phyloP scores from a whole-genome alignment of 371 early-diverging fungal species.

The Circinella umbellata region DNA sequence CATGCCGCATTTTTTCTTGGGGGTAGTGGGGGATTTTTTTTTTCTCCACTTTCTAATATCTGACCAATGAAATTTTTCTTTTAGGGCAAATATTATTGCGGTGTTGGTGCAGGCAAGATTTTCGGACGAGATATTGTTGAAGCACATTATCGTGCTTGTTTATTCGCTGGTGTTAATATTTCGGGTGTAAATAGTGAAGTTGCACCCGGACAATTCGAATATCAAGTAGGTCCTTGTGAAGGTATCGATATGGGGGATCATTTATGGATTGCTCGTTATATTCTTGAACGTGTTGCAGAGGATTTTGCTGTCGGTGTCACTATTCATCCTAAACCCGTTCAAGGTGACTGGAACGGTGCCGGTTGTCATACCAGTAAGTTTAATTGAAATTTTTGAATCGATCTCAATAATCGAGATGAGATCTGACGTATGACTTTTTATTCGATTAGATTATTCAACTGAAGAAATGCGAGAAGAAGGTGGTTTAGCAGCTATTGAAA shows the following conservation, averaged over 20 bases:
- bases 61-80: constrained; percentile 22
- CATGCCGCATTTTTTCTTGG: too few species aligned
- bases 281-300: constrained; percentile 62
- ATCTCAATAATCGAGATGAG: too few species aligned
- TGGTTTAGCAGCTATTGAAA: constrained; percentile 60
- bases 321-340: constrained; percentile 59
- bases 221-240: constrained; percentile 65
- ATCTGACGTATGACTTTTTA: neutral
- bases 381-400: too few species aligned
- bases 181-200: constrained; percentile 64
- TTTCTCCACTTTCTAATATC: constrained; percentile 19
- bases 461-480: constrained; percentile 63
- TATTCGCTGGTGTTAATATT: constrained; percentile 62
- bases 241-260: constrained; percentile 63
- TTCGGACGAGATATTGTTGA: constrained; percentile 66
- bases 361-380: constrained; percentile 48
- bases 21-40: neutral
- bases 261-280: constrained; percentile 62
- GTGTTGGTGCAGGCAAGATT: constrained; percentile 55
- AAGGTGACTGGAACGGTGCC: constrained; percentile 61
- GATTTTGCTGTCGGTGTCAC: constrained; percentile 63
- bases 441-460: constrained; percentile 54
- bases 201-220: constrained; percentile 67
- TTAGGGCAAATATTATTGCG: constrained; percentile 62
- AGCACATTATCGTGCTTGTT: constrained; percentile 64